Conservation (phyloP, 805 yeast species). For the Candida pseudofarinosa region DNA sequence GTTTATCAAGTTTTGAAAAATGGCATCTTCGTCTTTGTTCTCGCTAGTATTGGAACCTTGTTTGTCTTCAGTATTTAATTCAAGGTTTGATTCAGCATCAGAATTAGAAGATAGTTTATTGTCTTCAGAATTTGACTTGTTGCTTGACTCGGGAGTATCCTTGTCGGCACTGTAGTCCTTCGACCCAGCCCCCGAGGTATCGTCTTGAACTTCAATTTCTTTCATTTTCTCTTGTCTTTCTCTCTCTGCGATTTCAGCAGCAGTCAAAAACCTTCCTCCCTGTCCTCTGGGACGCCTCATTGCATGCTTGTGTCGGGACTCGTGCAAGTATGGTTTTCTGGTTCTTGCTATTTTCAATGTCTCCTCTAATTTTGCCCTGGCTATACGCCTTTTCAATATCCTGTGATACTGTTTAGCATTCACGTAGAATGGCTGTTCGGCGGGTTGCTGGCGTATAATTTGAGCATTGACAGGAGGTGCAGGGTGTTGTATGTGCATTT, state of each 20-base stretch:
- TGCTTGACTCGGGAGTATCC: conserved; percentile 1
- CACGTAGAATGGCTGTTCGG: conserved; percentile 92
- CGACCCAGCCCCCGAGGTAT: background rate
- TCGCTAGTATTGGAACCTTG: background rate
- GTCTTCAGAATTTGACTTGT: background rate
- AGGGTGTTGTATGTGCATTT: conserved; percentile 9
- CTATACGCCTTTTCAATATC: conserved; percentile 85
- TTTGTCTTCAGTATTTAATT: background rate
- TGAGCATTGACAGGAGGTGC: conserved; percentile 8
- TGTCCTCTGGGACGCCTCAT: conserved; percentile 99
- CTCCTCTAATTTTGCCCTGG: conserved; percentile 91
- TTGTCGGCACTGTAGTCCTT: conserved; percentile 1
- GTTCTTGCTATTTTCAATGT: conserved; percentile 82
- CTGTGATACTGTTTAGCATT: conserved; percentile 98
- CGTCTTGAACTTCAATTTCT: conserved; percentile 25
- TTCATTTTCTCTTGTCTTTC: conserved; percentile 37
- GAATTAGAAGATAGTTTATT: background rate
- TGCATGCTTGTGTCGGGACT: conserved; percentile 96
- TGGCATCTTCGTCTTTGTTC: conserved; percentile 12
- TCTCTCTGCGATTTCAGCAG: conserved; percentile 59
- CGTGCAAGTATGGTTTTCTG: conserved; percentile 91
- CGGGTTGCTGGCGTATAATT: conserved; percentile 13
- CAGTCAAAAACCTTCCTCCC: conserved; percentile 95
- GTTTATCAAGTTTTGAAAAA: conserved; percentile 14
- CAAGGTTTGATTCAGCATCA: background rate